Evolutionary conservation across 129 eudicot genomes (phyloP), one percentile per base, ranked within the genome.

Genomic region (Saussurea involucrata): DNA sequence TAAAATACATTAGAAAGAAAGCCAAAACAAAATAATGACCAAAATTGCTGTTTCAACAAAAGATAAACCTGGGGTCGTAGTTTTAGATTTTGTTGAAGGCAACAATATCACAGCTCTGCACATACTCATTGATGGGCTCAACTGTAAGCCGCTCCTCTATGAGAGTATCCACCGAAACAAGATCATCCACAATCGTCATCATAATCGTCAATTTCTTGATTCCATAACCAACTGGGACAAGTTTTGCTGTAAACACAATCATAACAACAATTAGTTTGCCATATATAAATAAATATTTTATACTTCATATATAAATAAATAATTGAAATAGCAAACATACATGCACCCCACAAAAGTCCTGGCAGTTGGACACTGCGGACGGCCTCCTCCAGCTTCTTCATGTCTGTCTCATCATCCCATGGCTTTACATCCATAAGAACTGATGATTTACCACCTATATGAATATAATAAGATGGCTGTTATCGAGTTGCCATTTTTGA

Each of bases 101-200:
- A 66, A 88, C 97, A 65, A 95, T 95, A 77, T 95, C 99, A 66
- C 99, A 95, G 78, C 99, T 95, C 77, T 95, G 99, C 63, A 95
- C 93, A 5, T 83, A 86, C 34, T 95, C 99, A 40, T 80, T 95
- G 75, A 84, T 77, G 72, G 99, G 99, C 85, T 95, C 97, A 8
- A 63, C 95, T 0, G 95, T 89, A 80, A 95, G 99, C 22, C 67
- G 76, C 70, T 95, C 99, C 80, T 95, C 99, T 4, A 95, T 92
- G 72, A 95, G 88, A 4, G 64, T 18, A 83, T 95, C 99, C 21
- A 90, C 95, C 3, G 99, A 95, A 6, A 92, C 99, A 53, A 92
- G 97, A 86, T 95, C 99, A 75, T 95, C 99, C 21, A 95, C 84
- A 6, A 95, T 92, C 29, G 99, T 95, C 85, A 95, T 57, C 99